Base-by-base conservation (phyloP, 768 basidiomycete species). In the Termitomyces sp. region DNA sequence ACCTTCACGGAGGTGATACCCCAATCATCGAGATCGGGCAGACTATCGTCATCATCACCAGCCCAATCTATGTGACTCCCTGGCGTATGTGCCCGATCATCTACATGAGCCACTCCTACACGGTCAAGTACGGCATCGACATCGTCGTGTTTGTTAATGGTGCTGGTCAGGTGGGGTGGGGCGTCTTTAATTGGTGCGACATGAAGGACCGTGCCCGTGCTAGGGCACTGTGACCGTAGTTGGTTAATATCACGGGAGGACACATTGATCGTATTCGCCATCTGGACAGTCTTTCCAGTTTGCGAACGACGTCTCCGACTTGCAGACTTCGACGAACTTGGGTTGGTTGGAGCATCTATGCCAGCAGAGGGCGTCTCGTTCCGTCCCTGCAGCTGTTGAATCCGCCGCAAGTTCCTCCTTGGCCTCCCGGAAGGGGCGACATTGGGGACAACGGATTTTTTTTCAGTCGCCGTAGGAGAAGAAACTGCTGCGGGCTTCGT, bases 31-130 rank as follows among this genome's bases (percentile, higher is more conserved):
- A 94, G 77, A 70, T 91, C 89, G 5, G 92, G 91, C 2, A 94
- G 75, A 60, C 81, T 85, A 65, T 88, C 87, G 61, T 93, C 90
- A 56, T 94, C 91, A 62, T 92, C 90, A 36, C 87, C 87, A 42
- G 92, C 92, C 92, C 92, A 94, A 70, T 93, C 90, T 57, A 92
- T 87, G 62, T 92, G 90, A 57, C 84, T 88, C 34, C 85, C 87
- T 15, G 88, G 88, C 1, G 88, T 87, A 16, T 81, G 73, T 13
- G 88, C 85, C 45, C 87, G 75, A 64, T 83, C 77, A 53, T 82
- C 77, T 83, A 90, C 88, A 9, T 88, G 87, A 7, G 84, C 82
- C 9, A 88, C 84, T 49, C 88, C 76, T 12, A 89, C 85, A 52
- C 83, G 87, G 66, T 92, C 88, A 15, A 91, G 89, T 12, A 90